These are phyloP conservation scores for Plectosphaerella cucumerina DNA, from an alignment of 2,329 filamentous ascomycete species.

Conservation along the genomic window DNA sequence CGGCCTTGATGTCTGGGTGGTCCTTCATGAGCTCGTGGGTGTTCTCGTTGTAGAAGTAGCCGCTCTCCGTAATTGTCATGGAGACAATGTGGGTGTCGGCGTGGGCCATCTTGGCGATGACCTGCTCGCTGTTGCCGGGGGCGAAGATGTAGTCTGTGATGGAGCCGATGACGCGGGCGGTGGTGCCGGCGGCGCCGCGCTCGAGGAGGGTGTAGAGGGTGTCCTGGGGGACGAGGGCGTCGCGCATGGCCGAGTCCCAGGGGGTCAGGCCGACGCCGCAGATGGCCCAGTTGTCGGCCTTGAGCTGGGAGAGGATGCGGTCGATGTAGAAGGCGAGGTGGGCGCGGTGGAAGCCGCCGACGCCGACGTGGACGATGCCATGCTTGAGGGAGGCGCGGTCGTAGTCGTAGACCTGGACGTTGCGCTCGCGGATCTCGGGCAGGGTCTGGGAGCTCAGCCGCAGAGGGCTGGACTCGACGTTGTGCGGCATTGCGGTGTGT, in stretches of 20 bases:
- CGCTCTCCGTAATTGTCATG: slow-evolving; percentile 51
- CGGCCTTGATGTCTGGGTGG: slow-evolving; percentile 44
- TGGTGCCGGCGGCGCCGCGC: slow-evolving; percentile 46
- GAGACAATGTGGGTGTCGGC: slow-evolving; percentile 50
- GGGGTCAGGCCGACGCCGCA: slow-evolving; percentile 48
- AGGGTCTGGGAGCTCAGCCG: slow-evolving; percentile 10
- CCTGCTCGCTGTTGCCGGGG: slow-evolving; percentile 45
- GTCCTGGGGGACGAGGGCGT: slow-evolving; percentile 42
- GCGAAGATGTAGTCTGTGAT: slow-evolving; percentile 50
- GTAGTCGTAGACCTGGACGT: slow-evolving; percentile 34
- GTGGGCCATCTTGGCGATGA: slow-evolving; percentile 51
- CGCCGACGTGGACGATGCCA: slow-evolving; percentile 50
- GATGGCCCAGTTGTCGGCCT: slow-evolving; percentile 41
- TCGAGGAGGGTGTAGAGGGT: slow-evolving; percentile 50
- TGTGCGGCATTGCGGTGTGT: slow-evolving; percentile 8
- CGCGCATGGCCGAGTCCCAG: slow-evolving; percentile 46
- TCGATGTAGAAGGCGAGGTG: slow-evolving; percentile 50
- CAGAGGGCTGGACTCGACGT: slow-evolving; percentile 7
- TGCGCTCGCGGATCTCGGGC: slow-evolving; percentile 3
- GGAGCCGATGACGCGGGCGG: slow-evolving; percentile 43
- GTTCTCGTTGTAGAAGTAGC: slow-evolving; percentile 56
- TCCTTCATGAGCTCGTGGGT: slow-evolving; percentile 46
- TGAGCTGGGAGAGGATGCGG: slow-evolving; percentile 41
- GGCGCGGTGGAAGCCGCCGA: slow-evolving; percentile 51
- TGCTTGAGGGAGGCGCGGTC: slow-evolving; percentile 42